Evolutionary conservation across 1,284 basidiomycete genomes (phyloP), one percentile per base, ranked within the genome.

Genomic region (Cystobasidiaceae sp.): DNA sequence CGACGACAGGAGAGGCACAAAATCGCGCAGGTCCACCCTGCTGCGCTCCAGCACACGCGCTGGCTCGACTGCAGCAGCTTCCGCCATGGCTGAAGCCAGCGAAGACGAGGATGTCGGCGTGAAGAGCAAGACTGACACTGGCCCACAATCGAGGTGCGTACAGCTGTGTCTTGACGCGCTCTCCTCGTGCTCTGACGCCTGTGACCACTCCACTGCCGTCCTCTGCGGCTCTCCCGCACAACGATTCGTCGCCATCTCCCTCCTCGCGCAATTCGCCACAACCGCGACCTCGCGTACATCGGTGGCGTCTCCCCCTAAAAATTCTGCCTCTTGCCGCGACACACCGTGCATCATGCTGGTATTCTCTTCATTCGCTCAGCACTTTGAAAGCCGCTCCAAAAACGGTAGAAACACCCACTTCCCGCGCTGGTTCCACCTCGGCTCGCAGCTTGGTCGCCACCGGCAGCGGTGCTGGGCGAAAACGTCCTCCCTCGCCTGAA

Each of bases 401-500:
- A 17, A 44, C 19, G 25, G 43, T 44, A 17, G 21, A 19, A 49
- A 49, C 21, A 17, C 6, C 4, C 27, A 17, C 17, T 17, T 49
- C 46, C 8, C 19, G 46, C 23, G 7, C 46, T 17, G 32, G 13
- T n/a, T 8, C 51, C n/a, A 25, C 51, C 4, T 19, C 51, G 39
- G 27, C 21, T 23, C 33, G 49, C 4, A 34, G n/a, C 33, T 39
- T 34, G 21, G 33, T 23, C 32, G 30, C 33, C 54, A 30, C 54
- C 37, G 44, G 28, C 39, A 44, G 6, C 33, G 21, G 33, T 15
- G 33, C 37, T 23, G 19, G 37, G 32, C 39, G 25, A 30, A 45
- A n/a, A 13, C 60, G 50, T 37, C 37, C 37, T 44, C 43, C 43
- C 48, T 64, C 61, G 9, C 61, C 61, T 41, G 61, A 64, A 49